Conservation (phyloP, 176 grass and related monocot genomes). For the Hordeum marinum region DNA sequence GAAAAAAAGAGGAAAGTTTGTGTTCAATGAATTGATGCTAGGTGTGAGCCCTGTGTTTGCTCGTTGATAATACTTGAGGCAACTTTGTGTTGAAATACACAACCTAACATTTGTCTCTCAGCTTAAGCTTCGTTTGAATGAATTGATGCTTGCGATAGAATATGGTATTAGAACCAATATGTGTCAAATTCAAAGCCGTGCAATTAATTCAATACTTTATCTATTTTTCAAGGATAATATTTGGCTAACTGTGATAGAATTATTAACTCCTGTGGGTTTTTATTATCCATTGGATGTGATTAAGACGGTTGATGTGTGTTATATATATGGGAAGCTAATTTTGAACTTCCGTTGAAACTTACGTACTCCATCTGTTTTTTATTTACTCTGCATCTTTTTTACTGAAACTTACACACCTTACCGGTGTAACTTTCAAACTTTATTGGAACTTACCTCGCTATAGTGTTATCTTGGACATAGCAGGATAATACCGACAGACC, state of each 20-base stretch:
- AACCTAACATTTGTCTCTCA: too few relatives aligned
- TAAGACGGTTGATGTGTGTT: not conserved
- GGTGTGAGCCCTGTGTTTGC: not conserved
- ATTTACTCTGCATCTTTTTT: too few relatives aligned
- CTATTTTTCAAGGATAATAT: not conserved
- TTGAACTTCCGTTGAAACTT: not conserved
- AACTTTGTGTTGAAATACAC: not conserved
- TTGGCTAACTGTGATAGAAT: not conserved
- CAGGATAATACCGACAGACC: not conserved
- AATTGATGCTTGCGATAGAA: not conserved
- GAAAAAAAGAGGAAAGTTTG: too few relatives aligned
- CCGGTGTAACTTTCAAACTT: too few relatives aligned
- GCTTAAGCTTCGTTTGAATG: not conserved
- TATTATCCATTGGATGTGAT: not conserved
- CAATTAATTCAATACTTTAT: not conserved
- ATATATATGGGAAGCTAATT: not conserved
- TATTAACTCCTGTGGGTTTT: not conserved
- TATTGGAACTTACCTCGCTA: too few relatives aligned
- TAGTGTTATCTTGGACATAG: not conserved
- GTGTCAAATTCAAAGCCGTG: not conserved
- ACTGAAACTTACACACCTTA: too few relatives aligned
- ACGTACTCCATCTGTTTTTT: too few relatives aligned
- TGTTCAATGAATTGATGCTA: too few relatives aligned
- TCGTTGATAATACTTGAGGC: not conserved
- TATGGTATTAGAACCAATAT: not conserved